Evolutionary conservation across 768 basidiomycete species (phyloP).

Genomic region (Crepidotus variabilis): DNA sequence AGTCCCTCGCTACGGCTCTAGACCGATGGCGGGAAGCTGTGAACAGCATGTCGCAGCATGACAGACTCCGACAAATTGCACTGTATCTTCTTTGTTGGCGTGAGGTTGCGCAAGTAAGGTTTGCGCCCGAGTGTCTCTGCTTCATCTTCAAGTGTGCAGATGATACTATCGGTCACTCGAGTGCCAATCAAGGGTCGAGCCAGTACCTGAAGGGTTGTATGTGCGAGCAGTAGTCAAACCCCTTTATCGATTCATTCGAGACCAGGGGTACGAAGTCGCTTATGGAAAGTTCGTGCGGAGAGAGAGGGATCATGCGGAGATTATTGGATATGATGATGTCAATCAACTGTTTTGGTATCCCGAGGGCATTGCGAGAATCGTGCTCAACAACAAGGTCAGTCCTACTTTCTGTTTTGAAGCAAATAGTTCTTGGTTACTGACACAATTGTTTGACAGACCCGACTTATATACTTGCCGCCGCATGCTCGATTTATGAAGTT

Average conservation of each 20-base stretch:
- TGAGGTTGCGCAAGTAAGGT: constrained; percentile 95
- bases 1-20: constrained; percentile 75
- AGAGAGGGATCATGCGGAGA: constrained; percentile 89
- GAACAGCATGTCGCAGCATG: constrained; percentile 98
- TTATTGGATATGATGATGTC: constrained; percentile 98
- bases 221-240: constrained; percentile 89
- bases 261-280: constrained; percentile 95
- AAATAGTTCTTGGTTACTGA: background rate
- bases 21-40: constrained; percentile 96
- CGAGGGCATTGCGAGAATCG: constrained; percentile 92
- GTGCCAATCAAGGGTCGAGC: constrained; percentile 88
- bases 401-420: background rate
- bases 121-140: constrained; percentile 93
- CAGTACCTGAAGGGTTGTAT: constrained; percentile 93
- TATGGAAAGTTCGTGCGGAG: constrained; percentile 93
- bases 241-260: constrained; percentile 92
- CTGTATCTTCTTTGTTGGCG: constrained; percentile 97
- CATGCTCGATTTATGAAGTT: constrained; percentile 96
- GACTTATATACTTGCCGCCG: constrained; percentile 87
- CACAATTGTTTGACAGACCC: constrained; percentile 49
- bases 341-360: constrained; percentile 99
- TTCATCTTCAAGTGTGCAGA: constrained; percentile 99
- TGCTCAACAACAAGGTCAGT: constrained; percentile 79
- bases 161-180: constrained; percentile 99
- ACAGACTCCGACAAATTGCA: constrained; percentile 93